A percentile compares a stretch with the other conserved stretches of the same genome.
Evolutionary conservation across 495 filamentous ascomycete genomes (phyloP).

Genomic region (Neurospora sp.): DNA sequence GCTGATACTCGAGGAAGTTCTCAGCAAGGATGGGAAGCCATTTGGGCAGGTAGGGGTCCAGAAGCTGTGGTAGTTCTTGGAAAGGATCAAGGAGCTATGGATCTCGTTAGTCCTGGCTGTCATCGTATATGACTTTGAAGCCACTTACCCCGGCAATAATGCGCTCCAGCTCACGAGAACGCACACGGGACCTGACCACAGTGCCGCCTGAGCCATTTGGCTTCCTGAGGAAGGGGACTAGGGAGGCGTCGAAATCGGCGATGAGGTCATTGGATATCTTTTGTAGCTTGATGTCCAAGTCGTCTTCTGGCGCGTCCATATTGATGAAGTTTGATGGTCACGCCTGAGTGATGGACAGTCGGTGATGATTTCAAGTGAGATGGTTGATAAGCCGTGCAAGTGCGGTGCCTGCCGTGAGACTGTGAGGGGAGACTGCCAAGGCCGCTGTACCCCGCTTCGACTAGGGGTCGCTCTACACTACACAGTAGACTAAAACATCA

Average conservation of each 20-base stretch:
- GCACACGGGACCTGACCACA: slow-evolving; percentile 30
- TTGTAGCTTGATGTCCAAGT: slow-evolving; percentile 64
- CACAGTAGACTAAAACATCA: no score
- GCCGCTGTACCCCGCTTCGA: not conserved
- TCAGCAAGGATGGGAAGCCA: slow-evolving; percentile 63
- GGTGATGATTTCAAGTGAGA: not conserved
- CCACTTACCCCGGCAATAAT: slow-evolving; percentile 33
- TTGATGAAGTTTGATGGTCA: not conserved
- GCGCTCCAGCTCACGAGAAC: slow-evolving; percentile 33
- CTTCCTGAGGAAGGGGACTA: slow-evolving; percentile 42
- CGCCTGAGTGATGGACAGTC: not conserved
- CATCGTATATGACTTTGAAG: not conserved
- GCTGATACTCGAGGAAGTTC: slow-evolving; percentile 63
- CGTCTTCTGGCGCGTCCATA: slow-evolving; percentile 43
- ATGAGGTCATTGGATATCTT: slow-evolving; percentile 59
- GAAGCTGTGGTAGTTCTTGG: slow-evolving; percentile 89
- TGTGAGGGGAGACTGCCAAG: not conserved
- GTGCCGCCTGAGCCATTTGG: slow-evolving; percentile 15
- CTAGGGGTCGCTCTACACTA: not conserved
- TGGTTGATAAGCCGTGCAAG: not conserved
- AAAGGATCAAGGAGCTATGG: slow-evolving; percentile 69
- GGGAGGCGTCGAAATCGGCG: slow-evolving; percentile 49
- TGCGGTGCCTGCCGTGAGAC: not conserved
- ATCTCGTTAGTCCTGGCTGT: slow-evolving; percentile 7
- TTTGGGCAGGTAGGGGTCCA: slow-evolving; percentile 75